Percentiles rank a stretch among this genome's conserved stretches.
These are phyloP conservation scores for Saccharomyces hybrid DNA, from an alignment of 1,139 yeast genomes.

Conservation along the genomic window DNA sequence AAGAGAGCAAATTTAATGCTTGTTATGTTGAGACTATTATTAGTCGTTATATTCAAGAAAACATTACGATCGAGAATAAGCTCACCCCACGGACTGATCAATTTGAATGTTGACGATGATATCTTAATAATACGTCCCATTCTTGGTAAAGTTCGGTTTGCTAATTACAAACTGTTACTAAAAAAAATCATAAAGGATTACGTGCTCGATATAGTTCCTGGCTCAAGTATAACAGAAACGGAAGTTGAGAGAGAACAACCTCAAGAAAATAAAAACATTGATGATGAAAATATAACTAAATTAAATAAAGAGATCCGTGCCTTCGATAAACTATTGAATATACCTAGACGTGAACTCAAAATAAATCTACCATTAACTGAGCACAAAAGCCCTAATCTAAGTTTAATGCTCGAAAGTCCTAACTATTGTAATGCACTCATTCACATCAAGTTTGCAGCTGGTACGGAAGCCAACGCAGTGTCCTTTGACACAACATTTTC, in stretches of 20 bases:
- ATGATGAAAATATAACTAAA: conserved; percentile 20
- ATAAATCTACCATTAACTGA: conserved; percentile 9
- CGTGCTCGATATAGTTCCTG: conserved; percentile 20
- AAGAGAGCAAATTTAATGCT: conserved; percentile 35
- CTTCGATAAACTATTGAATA: conserved; percentile 19
- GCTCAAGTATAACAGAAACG: conserved; percentile 10
- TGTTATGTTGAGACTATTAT: conserved; percentile 41
- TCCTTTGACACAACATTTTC: conserved; percentile 27
- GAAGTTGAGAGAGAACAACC: conserved; percentile 1
- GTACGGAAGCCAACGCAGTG: conserved; percentile 3
- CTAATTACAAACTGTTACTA: conserved; percentile 24
- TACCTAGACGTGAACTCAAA: conserved; percentile 20
- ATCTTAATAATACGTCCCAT: conserved; percentile 28
- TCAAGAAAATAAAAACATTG: background rate
- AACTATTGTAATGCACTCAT: conserved; percentile 30
- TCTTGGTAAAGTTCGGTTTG: conserved; percentile 29
- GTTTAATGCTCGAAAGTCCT: conserved; percentile 22
- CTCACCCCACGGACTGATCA: conserved; percentile 6
- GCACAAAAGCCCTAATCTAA: conserved; percentile 11
- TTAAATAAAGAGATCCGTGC: conserved; percentile 22
- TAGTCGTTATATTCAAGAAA: conserved; percentile 40
- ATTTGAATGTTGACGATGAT: conserved; percentile 12
- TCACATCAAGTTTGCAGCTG: conserved; percentile 14
- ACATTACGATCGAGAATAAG: conserved; percentile 27
- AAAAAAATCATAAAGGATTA: conserved; percentile 25